A percentile compares a stretch with the other conserved stretches of the same genome.
Conservation (phyloP, 2,329 filamentous ascomycete species). For the Alternaria arborescens region DNA sequence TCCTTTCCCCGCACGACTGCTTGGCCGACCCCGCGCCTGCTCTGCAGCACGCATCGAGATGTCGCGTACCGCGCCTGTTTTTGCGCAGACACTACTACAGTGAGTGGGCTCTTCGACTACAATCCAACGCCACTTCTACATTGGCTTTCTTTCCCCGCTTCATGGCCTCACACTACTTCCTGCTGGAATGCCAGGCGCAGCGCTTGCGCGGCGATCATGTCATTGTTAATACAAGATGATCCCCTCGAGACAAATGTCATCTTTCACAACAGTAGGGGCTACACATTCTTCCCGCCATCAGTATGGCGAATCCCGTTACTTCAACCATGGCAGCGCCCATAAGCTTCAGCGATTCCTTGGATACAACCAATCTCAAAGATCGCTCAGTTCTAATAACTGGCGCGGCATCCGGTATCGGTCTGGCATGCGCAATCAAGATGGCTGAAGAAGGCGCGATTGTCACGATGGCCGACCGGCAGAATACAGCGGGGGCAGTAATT, state of each 20-base stretch:
- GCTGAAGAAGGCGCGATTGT: slow-evolving; percentile 35
- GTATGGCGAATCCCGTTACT: background rate
- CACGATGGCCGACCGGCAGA: slow-evolving; percentile 36
- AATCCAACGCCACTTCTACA: background rate
- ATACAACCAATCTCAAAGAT: slow-evolving; percentile 22
- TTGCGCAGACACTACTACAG: background rate
- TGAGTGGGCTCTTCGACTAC: background rate
- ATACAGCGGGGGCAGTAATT: slow-evolving; percentile 19
- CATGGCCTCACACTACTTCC: background rate
- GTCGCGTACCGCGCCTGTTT: background rate
- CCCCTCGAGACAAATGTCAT: no score
- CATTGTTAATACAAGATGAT: background rate
- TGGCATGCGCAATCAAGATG: slow-evolving; percentile 28
- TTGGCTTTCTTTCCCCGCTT: background rate
- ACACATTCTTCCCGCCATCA: background rate
- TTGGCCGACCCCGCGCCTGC: slow-evolving; percentile 3
- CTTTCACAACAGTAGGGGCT: background rate
- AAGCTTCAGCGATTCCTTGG: slow-evolving; percentile 3
- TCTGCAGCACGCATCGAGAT: slow-evolving; percentile 1
- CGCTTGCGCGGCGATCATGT: background rate
- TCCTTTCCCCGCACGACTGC: background rate
- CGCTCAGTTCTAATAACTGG: slow-evolving; percentile 39
- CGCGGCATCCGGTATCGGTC: slow-evolving; percentile 38
- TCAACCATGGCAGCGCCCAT: slow-evolving; percentile 7
- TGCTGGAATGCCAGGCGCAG: background rate